These are phyloP conservation scores for Lactarius tabidus DNA, from an alignment of 768 basidiomycete species.

Conservation along the genomic window DNA sequence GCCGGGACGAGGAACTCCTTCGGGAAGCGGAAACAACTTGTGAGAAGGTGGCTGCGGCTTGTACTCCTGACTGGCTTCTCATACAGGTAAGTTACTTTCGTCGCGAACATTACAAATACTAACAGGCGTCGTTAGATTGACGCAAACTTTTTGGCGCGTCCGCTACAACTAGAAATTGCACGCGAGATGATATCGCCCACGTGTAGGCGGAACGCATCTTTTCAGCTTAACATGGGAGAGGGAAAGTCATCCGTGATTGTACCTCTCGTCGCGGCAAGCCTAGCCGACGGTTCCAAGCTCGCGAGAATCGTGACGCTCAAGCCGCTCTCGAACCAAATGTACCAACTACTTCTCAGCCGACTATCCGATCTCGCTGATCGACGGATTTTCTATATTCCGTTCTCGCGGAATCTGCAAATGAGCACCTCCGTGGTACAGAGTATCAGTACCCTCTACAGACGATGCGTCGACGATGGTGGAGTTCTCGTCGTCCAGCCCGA, in stretches of 20 bases:
- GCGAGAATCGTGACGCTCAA: conserved; percentile 50
- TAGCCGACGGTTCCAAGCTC: conserved; percentile 43
- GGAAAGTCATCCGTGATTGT: conserved; percentile 53
- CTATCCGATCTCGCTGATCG: conserved; percentile 44
- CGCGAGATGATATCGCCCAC: conserved; percentile 45
- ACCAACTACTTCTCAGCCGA: conserved; percentile 41
- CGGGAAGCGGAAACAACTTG: background rate
- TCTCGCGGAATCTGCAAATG: conserved; percentile 40
- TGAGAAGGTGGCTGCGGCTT: too few relatives aligned
- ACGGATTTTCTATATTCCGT: conserved; percentile 47
- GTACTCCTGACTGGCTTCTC: conserved; percentile 13
- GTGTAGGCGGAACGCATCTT: conserved; percentile 34
- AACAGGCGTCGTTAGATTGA: conserved; percentile 38
- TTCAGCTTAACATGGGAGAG: conserved; percentile 60
- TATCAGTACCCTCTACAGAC: conserved; percentile 35
- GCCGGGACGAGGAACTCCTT: conserved; percentile 1
- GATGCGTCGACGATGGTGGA: conserved; percentile 39
- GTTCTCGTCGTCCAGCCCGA: conserved; percentile 50
- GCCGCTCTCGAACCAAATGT: conserved; percentile 45
- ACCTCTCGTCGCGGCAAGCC: conserved; percentile 38
- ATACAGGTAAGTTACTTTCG: conserved; percentile 2
- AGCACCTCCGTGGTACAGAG: conserved; percentile 18
- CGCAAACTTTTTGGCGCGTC: conserved; percentile 41
- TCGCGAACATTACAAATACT: background rate
- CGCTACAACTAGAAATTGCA: conserved; percentile 41